phyloP scores from a whole-genome alignment of 164 flowering plant species.

The Kingdonia uniflora region DNA sequence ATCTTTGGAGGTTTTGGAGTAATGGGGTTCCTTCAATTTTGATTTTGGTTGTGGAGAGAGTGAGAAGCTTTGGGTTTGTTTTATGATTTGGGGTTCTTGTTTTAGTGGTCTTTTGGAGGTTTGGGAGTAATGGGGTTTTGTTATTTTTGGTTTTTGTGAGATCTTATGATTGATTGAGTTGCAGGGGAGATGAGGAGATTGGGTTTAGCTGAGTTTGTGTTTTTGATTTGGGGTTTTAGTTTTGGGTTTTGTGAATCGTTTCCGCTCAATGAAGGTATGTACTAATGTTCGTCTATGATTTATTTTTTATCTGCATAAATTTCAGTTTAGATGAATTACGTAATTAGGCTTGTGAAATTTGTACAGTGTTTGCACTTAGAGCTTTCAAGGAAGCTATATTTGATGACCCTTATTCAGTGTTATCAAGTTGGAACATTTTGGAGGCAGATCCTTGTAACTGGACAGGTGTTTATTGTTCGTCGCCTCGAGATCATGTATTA shows the following conservation, averaged over 20 bases:
- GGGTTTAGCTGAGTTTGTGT: constrained; percentile 24
- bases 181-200: constrained; percentile 25
- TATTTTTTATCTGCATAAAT: too few relatives aligned
- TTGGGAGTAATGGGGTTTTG: not conserved
- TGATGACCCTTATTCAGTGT: constrained; percentile 15
- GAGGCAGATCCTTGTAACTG: constrained; percentile 19
- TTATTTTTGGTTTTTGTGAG: not conserved
- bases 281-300: not conserved
- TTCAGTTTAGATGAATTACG: not conserved
- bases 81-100: not conserved
- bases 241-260: constrained; percentile 27
- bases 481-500: constrained; percentile 6
- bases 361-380: constrained; percentile 12
- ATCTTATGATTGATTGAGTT: not conserved
- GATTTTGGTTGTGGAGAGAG: not conserved
- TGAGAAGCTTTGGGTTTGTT: not conserved
- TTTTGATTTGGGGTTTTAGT: constrained; percentile 20
- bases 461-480: constrained; percentile 12
- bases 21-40: not conserved
- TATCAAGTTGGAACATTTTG: constrained; percentile 15
- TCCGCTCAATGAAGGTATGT: constrained; percentile 37
- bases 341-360: not conserved
- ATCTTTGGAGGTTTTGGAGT: not conserved
- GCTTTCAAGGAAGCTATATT: constrained; percentile 16
- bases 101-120: not conserved